phyloP scores from a whole-genome alignment of 2,329 filamentous ascomycete species.

The Mariannaea elegans region DNA sequence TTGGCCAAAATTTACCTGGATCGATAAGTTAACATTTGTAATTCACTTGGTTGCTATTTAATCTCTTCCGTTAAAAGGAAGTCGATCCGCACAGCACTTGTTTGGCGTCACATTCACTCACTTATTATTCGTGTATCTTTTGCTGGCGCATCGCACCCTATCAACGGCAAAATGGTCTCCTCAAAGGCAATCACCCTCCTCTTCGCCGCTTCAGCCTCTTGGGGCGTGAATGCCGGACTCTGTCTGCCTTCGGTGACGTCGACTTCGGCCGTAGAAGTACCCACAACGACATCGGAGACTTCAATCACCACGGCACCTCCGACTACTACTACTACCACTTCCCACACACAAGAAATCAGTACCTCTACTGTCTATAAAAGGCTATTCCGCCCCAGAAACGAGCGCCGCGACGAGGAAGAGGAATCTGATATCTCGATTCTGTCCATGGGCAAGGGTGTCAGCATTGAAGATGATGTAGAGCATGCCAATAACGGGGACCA shows the following conservation, averaged over 20 bases:
- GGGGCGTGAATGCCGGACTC: neutral
- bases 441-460: neutral
- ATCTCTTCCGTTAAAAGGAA: too few species aligned
- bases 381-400: neutral
- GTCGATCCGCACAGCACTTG: neutral
- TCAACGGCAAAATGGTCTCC: neutral
- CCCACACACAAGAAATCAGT: neutral
- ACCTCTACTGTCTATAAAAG: neutral
- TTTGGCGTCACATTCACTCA: neutral
- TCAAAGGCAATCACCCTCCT: neutral
- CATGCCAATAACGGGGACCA: slow-evolving; percentile 1
- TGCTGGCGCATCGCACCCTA: too few species aligned
- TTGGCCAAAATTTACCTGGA: neutral
- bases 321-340: neutral
- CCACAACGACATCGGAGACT: neutral
- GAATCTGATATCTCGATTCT: neutral
- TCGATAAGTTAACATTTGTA: neutral
- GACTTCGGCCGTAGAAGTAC: neutral
- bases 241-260: neutral
- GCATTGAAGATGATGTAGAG: neutral
- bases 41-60: too few species aligned
- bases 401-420: neutral
- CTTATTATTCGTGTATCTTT: too few species aligned
- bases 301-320: neutral
- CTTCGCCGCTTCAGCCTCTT: neutral